Evolutionary conservation across 345 rosid species (phyloP).

Genomic region (Lagerstroemia speciosa): DNA sequence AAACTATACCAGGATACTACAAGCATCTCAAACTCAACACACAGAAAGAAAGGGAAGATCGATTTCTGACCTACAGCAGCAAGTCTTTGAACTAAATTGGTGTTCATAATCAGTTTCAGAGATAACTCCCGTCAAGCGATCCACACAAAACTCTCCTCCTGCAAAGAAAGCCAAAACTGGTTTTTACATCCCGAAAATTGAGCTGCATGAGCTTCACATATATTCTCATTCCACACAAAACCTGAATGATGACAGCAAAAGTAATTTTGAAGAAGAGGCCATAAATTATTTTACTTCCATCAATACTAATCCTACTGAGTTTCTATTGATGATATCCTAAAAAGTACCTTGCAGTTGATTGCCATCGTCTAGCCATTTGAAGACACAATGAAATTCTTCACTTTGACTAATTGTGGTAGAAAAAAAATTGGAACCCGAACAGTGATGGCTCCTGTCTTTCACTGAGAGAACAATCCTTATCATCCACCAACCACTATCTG

Average conservation of each 20-base stretch:
- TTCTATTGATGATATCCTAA: too few relatives aligned
- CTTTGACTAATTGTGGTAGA: neutral
- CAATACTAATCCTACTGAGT: neutral
- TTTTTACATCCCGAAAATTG: neutral
- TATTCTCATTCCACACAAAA: neutral
- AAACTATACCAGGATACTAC: too few relatives aligned
- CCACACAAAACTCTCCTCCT: neutral
- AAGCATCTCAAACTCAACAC: too few relatives aligned
- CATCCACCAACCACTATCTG: neutral
- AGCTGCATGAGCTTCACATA: neutral
- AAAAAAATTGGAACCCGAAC: neutral
- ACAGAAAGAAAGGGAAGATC: too few relatives aligned
- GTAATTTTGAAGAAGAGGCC: neutral
- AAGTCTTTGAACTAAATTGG: neutral
- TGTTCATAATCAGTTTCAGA: neutral
- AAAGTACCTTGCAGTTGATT: neutral
- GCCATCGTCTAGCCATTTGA: neutral
- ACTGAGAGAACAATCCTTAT: too few relatives aligned
- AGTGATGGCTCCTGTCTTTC: neutral
- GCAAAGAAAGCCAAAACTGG: neutral
- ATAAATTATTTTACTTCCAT: neutral
- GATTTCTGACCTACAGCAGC: too few relatives aligned
- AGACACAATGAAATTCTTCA: neutral
- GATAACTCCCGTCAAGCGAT: neutral
- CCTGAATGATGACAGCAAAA: neutral